Conservation (phyloP, 441 rosid species). For the Gossypium armourianum region DNA sequence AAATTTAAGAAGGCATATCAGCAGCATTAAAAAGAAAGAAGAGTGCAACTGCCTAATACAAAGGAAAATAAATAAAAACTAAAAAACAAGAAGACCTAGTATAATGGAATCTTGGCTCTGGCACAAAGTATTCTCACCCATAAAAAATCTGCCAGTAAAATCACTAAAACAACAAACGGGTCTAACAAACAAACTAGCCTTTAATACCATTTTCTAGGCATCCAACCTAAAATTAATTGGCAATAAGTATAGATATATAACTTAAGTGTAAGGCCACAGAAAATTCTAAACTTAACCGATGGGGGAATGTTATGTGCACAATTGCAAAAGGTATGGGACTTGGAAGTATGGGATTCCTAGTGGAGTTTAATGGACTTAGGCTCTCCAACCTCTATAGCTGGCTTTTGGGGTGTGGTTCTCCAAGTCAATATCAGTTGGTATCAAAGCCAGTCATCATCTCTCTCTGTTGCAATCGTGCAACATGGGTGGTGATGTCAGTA, state of each 20-base stretch:
- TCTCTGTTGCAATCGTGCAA: slow-evolving; percentile 26
- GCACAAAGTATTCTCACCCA: background rate
- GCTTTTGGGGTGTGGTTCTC: background rate
- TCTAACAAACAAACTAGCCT: background rate
- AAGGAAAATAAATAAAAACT: background rate
- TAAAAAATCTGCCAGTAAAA: slow-evolving; percentile 1
- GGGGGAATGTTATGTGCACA: background rate
- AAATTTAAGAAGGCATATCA: background rate
- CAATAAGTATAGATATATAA: background rate
- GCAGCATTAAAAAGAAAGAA: background rate
- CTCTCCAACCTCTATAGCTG: background rate
- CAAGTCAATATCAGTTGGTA: background rate
- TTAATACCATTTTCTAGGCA: background rate
- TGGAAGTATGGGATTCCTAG: background rate
- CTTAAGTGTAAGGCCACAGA: background rate
- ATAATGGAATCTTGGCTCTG: background rate
- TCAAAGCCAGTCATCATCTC: background rate
- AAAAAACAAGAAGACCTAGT: background rate
- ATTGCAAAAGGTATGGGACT: background rate
- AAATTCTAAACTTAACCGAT: background rate
- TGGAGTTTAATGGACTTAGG: background rate
- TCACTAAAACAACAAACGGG: background rate
- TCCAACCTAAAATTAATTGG: background rate
- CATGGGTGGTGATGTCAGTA: background rate
- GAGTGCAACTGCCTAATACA: background rate